Evolutionary conservation across 805 yeast species (phyloP), one percentile per base, ranked within the genome.

Genomic region (Lipomyces orientalis): DNA sequence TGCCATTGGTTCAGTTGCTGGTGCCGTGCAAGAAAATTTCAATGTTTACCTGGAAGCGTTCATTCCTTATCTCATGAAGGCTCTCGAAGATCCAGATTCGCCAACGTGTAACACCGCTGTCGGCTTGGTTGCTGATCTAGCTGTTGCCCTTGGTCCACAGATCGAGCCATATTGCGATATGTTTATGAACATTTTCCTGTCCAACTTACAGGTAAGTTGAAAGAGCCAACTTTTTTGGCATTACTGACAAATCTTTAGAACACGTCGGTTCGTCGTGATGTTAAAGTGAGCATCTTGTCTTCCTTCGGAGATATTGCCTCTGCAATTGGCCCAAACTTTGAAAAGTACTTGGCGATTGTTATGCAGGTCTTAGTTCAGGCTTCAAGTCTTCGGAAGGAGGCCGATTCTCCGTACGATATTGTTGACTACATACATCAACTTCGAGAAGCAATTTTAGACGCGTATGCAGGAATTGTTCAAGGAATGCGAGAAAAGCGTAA

Each of bases 291-390:
- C 29, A 91, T 94, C 35, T 81, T 95, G 72, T 91, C 98, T 12
- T 92, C 97, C 75, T 91, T 95, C 78, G 99, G 99, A 71, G 99
- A 95, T 79, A 86, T 95, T 75, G 98, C 98, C 3, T 86, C 97
- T 0, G 88, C 95, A 14, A 87, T 93, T 69, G 98, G 97, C 3
- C 77, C 84, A 1, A 86, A 84, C 64, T 95, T 94, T 79, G 84
- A 84, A 72, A 91, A 88, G 65, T 95, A 91, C 79, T 80, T 93
- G 71, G 86, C 84, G 51, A 91, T 87, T 68, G 97, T 93, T 43
- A 89, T 93, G 89, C 84, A 84, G 51, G 86, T 95, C 64, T 89
- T 81, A 8, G 68, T 71, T 33, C 79, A 79, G 71, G 84, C 81
- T 10, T 73, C 79, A 12, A 70, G 67, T 35, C 67, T 78, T 39